Base-by-base conservation (phyloP, 768 basidiomycete species). In the Omphalotus guepiniiformis region DNA sequence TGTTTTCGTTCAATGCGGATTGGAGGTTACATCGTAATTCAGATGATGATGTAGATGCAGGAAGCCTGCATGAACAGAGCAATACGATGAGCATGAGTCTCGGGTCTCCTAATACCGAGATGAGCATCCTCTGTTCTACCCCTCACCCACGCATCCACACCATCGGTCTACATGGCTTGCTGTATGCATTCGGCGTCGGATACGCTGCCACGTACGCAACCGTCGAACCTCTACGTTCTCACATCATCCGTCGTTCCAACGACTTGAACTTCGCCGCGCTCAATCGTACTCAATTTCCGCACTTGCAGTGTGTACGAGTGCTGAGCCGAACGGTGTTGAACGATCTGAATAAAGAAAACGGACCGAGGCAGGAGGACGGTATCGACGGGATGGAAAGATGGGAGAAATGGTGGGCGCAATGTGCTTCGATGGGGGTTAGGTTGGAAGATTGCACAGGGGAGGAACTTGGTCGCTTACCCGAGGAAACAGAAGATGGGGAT, bases 361-460 rank as follows among this genome's bases (percentile, higher is more conserved):
- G 56, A 62, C 86, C 58, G 44, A 68, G 53, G 50, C 61, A 60
- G 50, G 68, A 63, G 12, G 60, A 61, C 11, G 48, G 36, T 13
- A 30, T 26, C 67, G 51, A 52, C 11, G 53, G 47, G 4, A 42
- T 71, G 58, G 69, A 74, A 49, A 66, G 87, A 25, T 89, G 85
- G 80, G 79, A 81, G 53, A 66, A 72, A 39, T 89, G 88, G 88
- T 85, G 80, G 76, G 70, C 69, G 12, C 68, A 64, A 54, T 83
- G 78, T 52, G 52, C 65, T 0, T 51, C 55, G 16, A 68, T 75
- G 59, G 73, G 76, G 1, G 65, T 88, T 4, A 63, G 82, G 35
- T 58, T 90, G 41, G 86, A 90, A 63, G 88, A 90, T 60, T 89
- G 87, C 56, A 88, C 88, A 0, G 87, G 85, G 0, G 77, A 68